Evolutionary conservation across 176 grass and related monocot genomes (phyloP).

Genomic region (Eleusine indica): DNA sequence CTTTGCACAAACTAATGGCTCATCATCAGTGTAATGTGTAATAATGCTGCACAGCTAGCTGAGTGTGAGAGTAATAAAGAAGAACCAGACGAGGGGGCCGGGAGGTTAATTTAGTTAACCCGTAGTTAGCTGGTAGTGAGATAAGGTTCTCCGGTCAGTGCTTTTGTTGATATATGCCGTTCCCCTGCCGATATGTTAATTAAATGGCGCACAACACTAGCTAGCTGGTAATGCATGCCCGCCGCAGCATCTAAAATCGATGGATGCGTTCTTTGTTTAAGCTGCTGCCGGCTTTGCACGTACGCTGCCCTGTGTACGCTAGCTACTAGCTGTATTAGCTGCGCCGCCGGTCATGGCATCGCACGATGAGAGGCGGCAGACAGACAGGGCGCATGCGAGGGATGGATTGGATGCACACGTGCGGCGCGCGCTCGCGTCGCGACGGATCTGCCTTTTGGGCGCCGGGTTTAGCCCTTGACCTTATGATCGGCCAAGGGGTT

Average conservation of each 20-base stretch:
- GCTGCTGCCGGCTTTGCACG: not conserved
- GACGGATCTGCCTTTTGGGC: conserved; percentile 35
- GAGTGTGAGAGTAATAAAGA: not conserved
- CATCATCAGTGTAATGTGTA: not conserved
- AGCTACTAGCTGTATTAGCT: not conserved
- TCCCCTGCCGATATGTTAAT: conserved; percentile 50
- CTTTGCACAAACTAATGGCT: conserved; percentile 28
- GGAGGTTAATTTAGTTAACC: conserved; percentile 22
- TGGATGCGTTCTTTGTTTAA: conserved; percentile 17
- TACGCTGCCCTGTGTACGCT: not conserved
- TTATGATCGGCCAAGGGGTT: conserved; percentile 19
- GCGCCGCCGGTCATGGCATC: not conserved
- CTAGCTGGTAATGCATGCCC: conserved; percentile 21
- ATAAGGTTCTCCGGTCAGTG: conserved; percentile 44
- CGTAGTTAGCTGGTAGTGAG: conserved; percentile 26
- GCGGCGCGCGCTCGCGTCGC: not conserved
- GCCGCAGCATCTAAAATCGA: conserved; percentile 14
- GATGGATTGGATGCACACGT: conserved; percentile 1
- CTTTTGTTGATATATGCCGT: conserved; percentile 18
- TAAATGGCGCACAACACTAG: conserved; percentile 31
- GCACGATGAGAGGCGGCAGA: not conserved
- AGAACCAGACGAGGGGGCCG: not conserved
- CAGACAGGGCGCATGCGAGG: not conserved
- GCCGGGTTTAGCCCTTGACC: not conserved
- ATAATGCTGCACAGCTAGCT: conserved; percentile 44